These are phyloP conservation scores for Capillidium heterosporum DNA, from an alignment of 371 early-diverging fungal species.

Conservation along the genomic window DNA sequence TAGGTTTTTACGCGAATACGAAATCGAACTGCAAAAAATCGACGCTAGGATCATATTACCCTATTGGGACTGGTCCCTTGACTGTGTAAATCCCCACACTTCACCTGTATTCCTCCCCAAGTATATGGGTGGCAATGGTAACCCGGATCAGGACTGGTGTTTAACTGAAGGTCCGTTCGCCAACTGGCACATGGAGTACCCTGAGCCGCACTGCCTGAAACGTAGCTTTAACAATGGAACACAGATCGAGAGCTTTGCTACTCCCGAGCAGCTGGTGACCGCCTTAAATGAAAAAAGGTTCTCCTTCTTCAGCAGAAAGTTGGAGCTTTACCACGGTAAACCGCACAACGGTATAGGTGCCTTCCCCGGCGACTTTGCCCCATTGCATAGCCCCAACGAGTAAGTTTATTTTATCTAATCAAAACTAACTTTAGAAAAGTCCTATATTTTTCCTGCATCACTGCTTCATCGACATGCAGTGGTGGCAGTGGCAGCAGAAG, in stretches of 20 bases:
- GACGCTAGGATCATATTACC: not conserved
- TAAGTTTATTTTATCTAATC: not conserved
- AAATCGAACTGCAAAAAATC: not conserved
- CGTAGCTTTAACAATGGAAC: conserved; percentile 13
- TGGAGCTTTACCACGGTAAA: conserved; percentile 21
- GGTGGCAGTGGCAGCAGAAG: conserved; percentile 16
- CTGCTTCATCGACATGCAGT: not conserved
- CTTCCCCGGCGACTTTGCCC: conserved; percentile 18
- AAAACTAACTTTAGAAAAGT: not conserved
- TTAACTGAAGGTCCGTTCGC: not conserved
- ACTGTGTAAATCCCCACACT: not conserved
- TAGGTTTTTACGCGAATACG: not conserved
- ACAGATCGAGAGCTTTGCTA: conserved; percentile 13
- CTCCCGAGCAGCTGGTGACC: conserved; percentile 15
- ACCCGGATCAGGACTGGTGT: conserved; percentile 6
- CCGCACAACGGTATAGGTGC: conserved; percentile 16
- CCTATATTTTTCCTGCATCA: conserved; percentile 2
- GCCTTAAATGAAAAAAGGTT: conserved; percentile 10
- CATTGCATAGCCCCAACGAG: conserved; percentile 21
- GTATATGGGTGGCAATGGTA: conserved; percentile 5
- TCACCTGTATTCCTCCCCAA: not conserved
- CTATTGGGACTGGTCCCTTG: conserved; percentile 3
- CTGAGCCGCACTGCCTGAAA: conserved; percentile 13
- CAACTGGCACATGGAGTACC: conserved; percentile 2
- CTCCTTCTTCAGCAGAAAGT: conserved; percentile 14